Evolutionary conservation across 192 early-diverging fungal genomes (phyloP).

Genomic region (Backusella mclennaniae): DNA sequence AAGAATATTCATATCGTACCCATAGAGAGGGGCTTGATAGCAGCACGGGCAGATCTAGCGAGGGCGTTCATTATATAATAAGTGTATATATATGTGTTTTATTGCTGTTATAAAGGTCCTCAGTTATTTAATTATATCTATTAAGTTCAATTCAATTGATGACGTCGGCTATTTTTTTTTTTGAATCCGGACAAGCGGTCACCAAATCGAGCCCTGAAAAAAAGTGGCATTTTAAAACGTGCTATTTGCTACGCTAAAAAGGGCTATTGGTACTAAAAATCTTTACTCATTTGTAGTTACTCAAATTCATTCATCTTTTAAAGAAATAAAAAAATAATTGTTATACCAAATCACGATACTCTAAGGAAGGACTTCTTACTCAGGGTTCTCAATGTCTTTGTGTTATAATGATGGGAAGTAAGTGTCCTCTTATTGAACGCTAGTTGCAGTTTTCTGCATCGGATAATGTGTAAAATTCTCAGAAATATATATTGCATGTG

Average conservation of each 20-base stretch:
- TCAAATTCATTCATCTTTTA: no score
- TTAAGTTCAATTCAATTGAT: neutral
- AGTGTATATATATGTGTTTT: neutral
- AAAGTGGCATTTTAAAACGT: neutral
- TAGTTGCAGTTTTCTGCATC: no score
- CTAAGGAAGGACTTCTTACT: no score
- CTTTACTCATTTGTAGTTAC: no score
- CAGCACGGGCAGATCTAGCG: conserved; percentile 49
- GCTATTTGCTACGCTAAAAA: neutral
- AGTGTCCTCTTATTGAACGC: no score
- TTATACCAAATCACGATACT: no score
- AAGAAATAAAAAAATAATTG: no score
- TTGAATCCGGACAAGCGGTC: neutral
- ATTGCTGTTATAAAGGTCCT: neutral
- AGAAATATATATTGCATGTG: no score
- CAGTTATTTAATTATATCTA: neutral
- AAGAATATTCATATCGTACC: conserved; percentile 29
- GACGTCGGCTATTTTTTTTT: neutral
- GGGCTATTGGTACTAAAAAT: no score
- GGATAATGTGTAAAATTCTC: no score
- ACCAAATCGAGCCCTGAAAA: neutral
- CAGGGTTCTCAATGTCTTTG: no score
- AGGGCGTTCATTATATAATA: conserved; percentile 49
- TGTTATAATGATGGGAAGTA: no score
- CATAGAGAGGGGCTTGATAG: conserved; percentile 45